phyloP scores from a whole-genome alignment of 768 basidiomycete genomes.

The Russula sp. region DNA sequence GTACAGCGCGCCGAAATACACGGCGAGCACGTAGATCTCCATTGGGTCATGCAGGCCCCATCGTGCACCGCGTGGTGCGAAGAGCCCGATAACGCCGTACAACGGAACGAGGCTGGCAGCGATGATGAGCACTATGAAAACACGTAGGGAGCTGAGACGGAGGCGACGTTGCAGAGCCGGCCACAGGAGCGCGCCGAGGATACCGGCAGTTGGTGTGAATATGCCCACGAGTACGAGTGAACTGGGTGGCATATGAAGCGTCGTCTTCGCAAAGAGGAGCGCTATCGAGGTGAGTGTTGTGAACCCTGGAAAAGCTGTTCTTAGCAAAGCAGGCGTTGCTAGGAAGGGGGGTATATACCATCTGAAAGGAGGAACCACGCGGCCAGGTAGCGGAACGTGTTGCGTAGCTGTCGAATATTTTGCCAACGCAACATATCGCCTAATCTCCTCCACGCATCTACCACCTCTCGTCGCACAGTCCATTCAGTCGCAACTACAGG shows the following conservation, averaged over 20 bases:
- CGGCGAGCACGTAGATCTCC: conserved; percentile 81
- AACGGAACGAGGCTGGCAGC: conserved; percentile 61
- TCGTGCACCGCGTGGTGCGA: conserved; percentile 38
- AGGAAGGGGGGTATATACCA: conserved; percentile 39
- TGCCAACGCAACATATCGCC: conserved; percentile 64
- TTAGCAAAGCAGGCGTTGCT: neutral
- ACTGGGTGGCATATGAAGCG: conserved; percentile 70
- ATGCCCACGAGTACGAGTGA: conserved; percentile 75
- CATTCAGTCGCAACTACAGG: conserved; percentile 27
- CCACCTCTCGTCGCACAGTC: conserved; percentile 46
- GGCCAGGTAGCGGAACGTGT: conserved; percentile 84
- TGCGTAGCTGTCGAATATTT: conserved; percentile 65
- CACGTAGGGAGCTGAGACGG: conserved; percentile 56
- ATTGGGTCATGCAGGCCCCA: conserved; percentile 69
- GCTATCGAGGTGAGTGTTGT: conserved; percentile 91
- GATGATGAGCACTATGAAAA: conserved; percentile 60
- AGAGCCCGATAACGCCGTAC: conserved; percentile 80
- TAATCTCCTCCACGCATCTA: conserved; percentile 67
- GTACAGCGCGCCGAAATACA: conserved; percentile 73
- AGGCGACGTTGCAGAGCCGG: conserved; percentile 62
- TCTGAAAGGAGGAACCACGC: conserved; percentile 96
- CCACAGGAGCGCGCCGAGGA: conserved; percentile 77
- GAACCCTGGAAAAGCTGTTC: conserved; percentile 54
- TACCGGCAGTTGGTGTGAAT: conserved; percentile 70
- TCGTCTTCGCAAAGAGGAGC: conserved; percentile 86